Evolutionary conservation across 2,329 filamentous ascomycete species (phyloP).

Genomic region (Fusarium sulawesiense): DNA sequence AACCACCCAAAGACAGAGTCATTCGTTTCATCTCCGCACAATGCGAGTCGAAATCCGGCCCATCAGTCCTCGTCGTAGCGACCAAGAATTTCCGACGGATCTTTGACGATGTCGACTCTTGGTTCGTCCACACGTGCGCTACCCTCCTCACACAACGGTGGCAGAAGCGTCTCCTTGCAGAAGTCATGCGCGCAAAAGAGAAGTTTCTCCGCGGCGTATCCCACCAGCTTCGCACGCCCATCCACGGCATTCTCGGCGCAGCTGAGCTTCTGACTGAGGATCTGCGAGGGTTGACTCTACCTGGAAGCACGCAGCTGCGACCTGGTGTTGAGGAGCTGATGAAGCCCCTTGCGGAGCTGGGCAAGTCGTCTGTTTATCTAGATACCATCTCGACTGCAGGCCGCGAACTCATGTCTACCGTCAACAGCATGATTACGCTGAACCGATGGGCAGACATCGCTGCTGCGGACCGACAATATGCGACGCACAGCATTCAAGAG

Average conservation of each 20-base stretch:
- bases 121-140: constrained; percentile 57
- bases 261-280: constrained; percentile 57
- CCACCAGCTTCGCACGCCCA: constrained; percentile 60
- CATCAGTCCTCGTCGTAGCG: constrained; percentile 53
- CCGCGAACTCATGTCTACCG: constrained; percentile 56
- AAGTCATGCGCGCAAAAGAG: constrained; percentile 58
- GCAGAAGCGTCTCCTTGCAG: constrained; percentile 53
- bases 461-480: constrained; percentile 46
- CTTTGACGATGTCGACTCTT: constrained; percentile 60
- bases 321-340: constrained; percentile 7
- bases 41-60: constrained; percentile 49
- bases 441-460: constrained; percentile 54
- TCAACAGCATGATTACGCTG: constrained; percentile 58
- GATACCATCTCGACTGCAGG: constrained; percentile 55
- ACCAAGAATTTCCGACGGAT: constrained; percentile 56
- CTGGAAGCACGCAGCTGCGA: neutral
- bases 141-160: constrained; percentile 52
- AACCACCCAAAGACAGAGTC: constrained; percentile 43
- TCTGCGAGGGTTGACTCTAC: constrained; percentile 42
- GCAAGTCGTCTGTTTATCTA: constrained; percentile 35
- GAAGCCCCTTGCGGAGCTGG: neutral
- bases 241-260: constrained; percentile 58
- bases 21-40: constrained; percentile 54
- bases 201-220: constrained; percentile 59
- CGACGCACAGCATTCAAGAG: constrained; percentile 31